Base-by-base conservation (phyloP, 345 rosid genomes). In the Rhodamnia argentea region DNA sequence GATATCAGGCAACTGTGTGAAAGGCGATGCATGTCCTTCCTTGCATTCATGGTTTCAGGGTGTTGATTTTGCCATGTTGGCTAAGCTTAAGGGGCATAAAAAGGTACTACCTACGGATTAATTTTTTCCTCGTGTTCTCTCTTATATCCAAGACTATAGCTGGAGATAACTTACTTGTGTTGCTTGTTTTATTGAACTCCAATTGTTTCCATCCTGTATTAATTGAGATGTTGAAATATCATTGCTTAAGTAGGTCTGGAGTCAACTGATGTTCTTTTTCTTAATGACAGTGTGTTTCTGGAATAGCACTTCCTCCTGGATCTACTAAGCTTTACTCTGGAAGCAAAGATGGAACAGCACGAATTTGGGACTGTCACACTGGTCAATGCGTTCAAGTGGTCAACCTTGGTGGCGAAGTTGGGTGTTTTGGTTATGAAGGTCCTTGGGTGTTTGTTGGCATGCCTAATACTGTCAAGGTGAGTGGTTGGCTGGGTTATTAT, bases 401-500 rank as follows among this genome's bases (percentile, higher is more conserved):
- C 54, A 88, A 91, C 84, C 87, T 93, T 54, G 89, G 90, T 56
- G 91, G 88, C 5, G 91, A 88, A 88, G 90, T 92, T 84, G 93
- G 94, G 12, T 90, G 89, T 74, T 84, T 94, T 52, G 89, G 89
- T 12, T 90, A 88, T 51, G 94, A 91, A 86, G 96, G 94, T 27
- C 87, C 90, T 20, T 94, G 98, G 98, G 88, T 93, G 20, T 94
- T 95, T 83, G 83, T 91, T 26, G 95, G 95, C 89, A 86, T 95
- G 87, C 93, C 89, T 51, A 90, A 92, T 86, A 86, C 82, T 5
- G 87, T 95, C 18, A 93, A 94, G 96, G 96, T 86, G 75, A 82
- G 22, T 4, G 1, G 50, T 42, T 32, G 24, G 13, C 29, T 83
- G 51, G 42, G 51, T 22, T 7, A 13, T 62, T 57, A 83, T 42